These are phyloP conservation scores for Neopestalotiopsis clavispora DNA, from an alignment of 2,329 filamentous ascomycete genomes.

Conservation along the genomic window DNA sequence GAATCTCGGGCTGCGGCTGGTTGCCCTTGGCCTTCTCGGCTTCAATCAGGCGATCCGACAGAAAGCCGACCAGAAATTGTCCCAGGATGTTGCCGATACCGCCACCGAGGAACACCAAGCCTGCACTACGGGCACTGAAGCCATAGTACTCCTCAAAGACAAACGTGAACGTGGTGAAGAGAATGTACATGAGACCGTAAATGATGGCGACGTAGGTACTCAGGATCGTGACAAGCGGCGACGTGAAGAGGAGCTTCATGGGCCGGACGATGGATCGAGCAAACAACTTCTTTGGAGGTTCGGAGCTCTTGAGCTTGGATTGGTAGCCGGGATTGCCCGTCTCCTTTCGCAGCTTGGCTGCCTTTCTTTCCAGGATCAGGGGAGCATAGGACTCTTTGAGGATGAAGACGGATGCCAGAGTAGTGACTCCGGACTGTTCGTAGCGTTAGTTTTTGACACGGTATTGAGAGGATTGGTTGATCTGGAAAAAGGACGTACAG, in stretches of 20 bases:
- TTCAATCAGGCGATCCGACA: conserved; percentile 52
- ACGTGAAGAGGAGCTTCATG: conserved; percentile 41
- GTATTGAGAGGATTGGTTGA: no score
- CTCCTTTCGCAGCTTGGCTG: conserved; percentile 42
- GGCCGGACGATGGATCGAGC: conserved; percentile 41
- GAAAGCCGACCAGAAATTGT: conserved; percentile 43
- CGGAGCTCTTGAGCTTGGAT: conserved; percentile 48
- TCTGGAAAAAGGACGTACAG: conserved; percentile 9
- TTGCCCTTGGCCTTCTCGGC: conserved; percentile 48
- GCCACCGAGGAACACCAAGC: conserved; percentile 44
- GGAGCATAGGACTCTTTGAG: conserved; percentile 45
- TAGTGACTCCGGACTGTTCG: conserved; percentile 30
- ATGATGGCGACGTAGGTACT: conserved; percentile 34
- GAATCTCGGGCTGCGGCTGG: conserved; percentile 33
- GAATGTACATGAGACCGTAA: conserved; percentile 43
- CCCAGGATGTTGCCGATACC: conserved; percentile 46
- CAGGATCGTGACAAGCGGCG: conserved; percentile 38
- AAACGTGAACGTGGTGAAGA: conserved; percentile 46
- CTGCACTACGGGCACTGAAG: conserved; percentile 39
- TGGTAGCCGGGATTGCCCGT: conserved; percentile 42
- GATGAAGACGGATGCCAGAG: conserved; percentile 35
- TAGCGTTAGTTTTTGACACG: neutral
- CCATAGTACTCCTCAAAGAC: conserved; percentile 43
- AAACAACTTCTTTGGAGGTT: conserved; percentile 36
- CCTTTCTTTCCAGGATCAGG: conserved; percentile 41